Percentiles rank a stretch among this genome's conserved stretches.
phyloP scores from a whole-genome alignment of 225 moss, liverwort and hornwort genomes.

The Physcomitrellopsis africana region DNA sequence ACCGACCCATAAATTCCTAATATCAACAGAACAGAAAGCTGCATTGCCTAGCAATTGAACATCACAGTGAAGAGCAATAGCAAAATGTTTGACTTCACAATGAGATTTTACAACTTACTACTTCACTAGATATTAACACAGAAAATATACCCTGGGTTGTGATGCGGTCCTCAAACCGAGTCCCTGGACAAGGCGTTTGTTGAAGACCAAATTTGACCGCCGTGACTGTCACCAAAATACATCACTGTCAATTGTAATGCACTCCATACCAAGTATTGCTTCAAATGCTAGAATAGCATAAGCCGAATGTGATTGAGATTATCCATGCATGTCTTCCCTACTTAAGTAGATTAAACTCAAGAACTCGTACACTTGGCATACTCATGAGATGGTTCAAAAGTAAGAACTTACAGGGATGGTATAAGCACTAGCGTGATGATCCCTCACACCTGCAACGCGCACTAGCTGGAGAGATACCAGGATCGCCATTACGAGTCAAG shows the following conservation, averaged over 20 bases:
- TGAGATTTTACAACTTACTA: no score
- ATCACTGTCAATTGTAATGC: background rate
- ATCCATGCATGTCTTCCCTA: no score
- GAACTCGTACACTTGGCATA: background rate
- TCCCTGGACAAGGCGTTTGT: background rate
- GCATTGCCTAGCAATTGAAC: no score
- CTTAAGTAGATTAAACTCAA: no score
- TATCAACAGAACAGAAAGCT: background rate
- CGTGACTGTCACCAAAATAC: slow-evolving; percentile 4
- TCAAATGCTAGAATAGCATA: background rate
- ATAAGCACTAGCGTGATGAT: slow-evolving; percentile 3
- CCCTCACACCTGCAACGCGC: slow-evolving; percentile 14
- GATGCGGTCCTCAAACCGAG: slow-evolving; percentile 8
- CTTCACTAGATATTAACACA: no score
- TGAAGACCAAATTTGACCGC: background rate
- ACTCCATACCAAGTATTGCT: background rate
- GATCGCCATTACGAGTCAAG: slow-evolving; percentile 19
- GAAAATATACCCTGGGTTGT: slow-evolving; percentile 18
- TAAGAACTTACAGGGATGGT: slow-evolving; percentile 11
- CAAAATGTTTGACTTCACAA: background rate
- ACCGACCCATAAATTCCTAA: background rate
- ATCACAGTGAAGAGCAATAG: background rate
- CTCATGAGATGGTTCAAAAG: background rate
- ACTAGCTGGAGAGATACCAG: slow-evolving; percentile 25
- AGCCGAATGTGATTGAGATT: background rate